Evolutionary conservation across 768 basidiomycete genomes (phyloP).

Genomic region (Kwoniella dejecticola): DNA sequence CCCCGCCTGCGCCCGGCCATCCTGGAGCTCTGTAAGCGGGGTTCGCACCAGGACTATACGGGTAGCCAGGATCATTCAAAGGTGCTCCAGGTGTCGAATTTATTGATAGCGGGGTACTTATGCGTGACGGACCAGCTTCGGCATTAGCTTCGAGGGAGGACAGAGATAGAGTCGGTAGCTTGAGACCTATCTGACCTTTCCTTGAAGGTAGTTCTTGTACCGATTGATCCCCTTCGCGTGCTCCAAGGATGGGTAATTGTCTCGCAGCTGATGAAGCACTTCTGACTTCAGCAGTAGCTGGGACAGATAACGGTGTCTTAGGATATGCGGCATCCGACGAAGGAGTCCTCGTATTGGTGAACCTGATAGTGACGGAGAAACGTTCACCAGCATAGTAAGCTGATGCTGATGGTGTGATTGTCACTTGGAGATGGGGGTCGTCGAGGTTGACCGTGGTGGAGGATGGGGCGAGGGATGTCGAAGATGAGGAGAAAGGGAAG

Average conservation of each 20-base stretch:
- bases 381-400: slow-evolving; percentile 92
- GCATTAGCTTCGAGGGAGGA: slow-evolving; percentile 20
- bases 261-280: slow-evolving; percentile 10
- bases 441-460: slow-evolving; percentile 17
- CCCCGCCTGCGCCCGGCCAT: slow-evolving; percentile 14
- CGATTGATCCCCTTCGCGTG: not conserved
- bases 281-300: slow-evolving; percentile 15
- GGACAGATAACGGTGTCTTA: slow-evolving; percentile 9
- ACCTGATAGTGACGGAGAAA: slow-evolving; percentile 79
- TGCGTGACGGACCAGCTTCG: slow-evolving; percentile 38
- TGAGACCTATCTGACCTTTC: slow-evolving; percentile 30
- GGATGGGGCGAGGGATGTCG: slow-evolving; percentile 11
- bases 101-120: slow-evolving; percentile 13
- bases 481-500: slow-evolving; percentile 33
- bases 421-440: slow-evolving; percentile 53
- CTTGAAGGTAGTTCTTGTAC: slow-evolving; percentile 18
- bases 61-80: slow-evolving; percentile 8
- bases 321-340: slow-evolving; percentile 8
- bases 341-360: slow-evolving; percentile 69
- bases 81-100: slow-evolving; percentile 11
- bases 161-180: slow-evolving; percentile 16
- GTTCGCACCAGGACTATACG: slow-evolving; percentile 40
- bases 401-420: slow-evolving; percentile 69
- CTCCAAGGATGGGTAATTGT: slow-evolving; percentile 11
- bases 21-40: slow-evolving; percentile 36